Conservation (phyloP, 2,329 filamentous ascomycete species). For the Penicillium sp. region DNA sequence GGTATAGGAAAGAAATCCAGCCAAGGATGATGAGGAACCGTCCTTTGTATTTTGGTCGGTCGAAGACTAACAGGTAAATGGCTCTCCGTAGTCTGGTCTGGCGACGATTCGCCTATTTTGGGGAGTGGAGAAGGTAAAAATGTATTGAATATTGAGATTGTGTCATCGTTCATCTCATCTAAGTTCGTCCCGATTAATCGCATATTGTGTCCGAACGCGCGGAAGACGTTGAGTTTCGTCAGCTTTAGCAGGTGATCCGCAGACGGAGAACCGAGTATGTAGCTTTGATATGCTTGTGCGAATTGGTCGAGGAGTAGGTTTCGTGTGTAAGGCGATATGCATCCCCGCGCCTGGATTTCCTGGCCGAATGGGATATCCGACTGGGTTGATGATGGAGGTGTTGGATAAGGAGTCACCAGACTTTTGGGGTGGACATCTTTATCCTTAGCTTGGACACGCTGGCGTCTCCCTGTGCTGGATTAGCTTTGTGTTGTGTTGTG, state of each 20-base stretch:
- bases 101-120: background rate
- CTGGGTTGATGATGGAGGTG: background rate
- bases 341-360: background rate
- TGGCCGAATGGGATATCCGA: background rate
- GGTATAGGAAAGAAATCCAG: slow-evolving; percentile 35
- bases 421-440: slow-evolving; percentile 16
- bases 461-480: slow-evolving; percentile 20
- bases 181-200: slow-evolving; percentile 26
- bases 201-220: slow-evolving; percentile 32
- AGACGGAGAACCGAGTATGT: slow-evolving; percentile 25
- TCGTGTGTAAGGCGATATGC: background rate
- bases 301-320: slow-evolving; percentile 16
- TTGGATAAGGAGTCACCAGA: background rate
- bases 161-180: slow-evolving; percentile 29
- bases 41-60: slow-evolving; percentile 42
- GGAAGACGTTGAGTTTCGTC: slow-evolving; percentile 37
- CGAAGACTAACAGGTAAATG: slow-evolving; percentile 30
- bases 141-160: slow-evolving; percentile 29
- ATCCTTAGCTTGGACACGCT: slow-evolving; percentile 13
- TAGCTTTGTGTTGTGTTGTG: background rate
- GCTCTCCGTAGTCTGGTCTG: background rate
- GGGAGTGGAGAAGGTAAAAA: background rate
- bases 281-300: slow-evolving; percentile 23
- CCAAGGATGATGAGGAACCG: slow-evolving; percentile 43
- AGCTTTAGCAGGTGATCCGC: slow-evolving; percentile 36